phyloP scores from a whole-genome alignment of 1,284 basidiomycete genomes.

The Hypsizygus ulmarius region DNA sequence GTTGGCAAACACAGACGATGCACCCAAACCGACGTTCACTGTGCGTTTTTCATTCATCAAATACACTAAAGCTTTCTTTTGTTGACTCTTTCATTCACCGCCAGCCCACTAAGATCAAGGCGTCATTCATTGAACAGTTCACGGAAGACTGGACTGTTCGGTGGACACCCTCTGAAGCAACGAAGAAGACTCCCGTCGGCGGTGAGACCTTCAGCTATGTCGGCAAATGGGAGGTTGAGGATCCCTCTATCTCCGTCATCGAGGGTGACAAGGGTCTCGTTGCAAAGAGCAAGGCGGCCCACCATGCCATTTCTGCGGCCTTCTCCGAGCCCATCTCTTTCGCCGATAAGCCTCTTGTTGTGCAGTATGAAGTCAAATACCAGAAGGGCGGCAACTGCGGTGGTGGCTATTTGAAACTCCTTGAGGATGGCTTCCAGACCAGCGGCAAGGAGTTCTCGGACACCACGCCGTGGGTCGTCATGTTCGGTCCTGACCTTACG shows the following conservation, averaged over 20 bases:
- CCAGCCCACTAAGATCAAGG: constrained; percentile 80
- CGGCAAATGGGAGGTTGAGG: constrained; percentile 96
- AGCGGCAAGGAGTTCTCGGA: constrained; percentile 93
- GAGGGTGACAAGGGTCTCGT: constrained; percentile 88
- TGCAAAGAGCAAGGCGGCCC: constrained; percentile 89
- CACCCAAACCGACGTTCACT: constrained; percentile 62
- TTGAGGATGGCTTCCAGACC: constrained; percentile 89
- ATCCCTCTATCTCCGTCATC: constrained; percentile 71
- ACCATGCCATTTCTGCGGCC: constrained; percentile 96
- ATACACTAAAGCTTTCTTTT: constrained; percentile 11
- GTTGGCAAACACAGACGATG: constrained; percentile 50
- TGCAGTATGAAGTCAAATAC: constrained; percentile 99
- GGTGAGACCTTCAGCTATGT: constrained; percentile 96
- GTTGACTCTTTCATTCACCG: constrained; percentile 12
- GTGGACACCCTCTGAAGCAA: constrained; percentile 96
- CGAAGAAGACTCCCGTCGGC: constrained; percentile 94
- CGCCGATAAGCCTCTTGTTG: constrained; percentile 85
- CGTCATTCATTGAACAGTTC: constrained; percentile 98
- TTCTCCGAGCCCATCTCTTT: constrained; percentile 82
- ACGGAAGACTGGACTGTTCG: constrained; percentile 86
- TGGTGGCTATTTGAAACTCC: constrained; percentile 98
- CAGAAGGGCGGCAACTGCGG: constrained; percentile 99
- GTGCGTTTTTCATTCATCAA: constrained; percentile 37
- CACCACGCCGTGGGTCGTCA: constrained; percentile 96
- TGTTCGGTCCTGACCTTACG: constrained; percentile 91